Conservation (phyloP, 768 basidiomycete genomes). For the Panaeolus papilionaceus region DNA sequence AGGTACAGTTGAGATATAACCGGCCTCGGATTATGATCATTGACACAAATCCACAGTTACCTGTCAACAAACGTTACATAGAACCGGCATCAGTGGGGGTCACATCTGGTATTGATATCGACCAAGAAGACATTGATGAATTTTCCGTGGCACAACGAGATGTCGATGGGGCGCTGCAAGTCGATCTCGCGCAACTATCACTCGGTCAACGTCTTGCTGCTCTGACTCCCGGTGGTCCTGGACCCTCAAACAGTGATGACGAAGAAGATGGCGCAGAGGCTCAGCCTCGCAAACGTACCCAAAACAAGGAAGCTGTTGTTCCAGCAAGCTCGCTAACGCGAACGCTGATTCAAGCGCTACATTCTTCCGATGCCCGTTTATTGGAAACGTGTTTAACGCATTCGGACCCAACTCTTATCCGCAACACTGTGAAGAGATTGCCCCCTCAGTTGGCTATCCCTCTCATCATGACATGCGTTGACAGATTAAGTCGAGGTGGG, state of each 20-base stretch:
- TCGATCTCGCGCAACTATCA: slow-evolving; percentile 88
- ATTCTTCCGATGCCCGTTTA: slow-evolving; percentile 89
- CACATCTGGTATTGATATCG: slow-evolving; percentile 68
- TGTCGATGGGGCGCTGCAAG: slow-evolving; percentile 76
- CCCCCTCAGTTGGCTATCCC: slow-evolving; percentile 89
- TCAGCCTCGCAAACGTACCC: slow-evolving; percentile 34
- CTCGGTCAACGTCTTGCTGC: slow-evolving; percentile 90
- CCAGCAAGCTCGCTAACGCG: slow-evolving; percentile 91
- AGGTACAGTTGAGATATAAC: slow-evolving; percentile 22
- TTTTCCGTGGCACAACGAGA: slow-evolving; percentile 51
- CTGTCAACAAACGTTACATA: slow-evolving; percentile 66
- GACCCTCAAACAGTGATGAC: slow-evolving; percentile 53
- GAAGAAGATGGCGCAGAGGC: slow-evolving; percentile 38
- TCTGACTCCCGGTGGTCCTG: slow-evolving; percentile 58
- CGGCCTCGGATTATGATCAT: slow-evolving; percentile 6
- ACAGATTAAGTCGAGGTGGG: slow-evolving; percentile 81
- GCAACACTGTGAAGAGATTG: slow-evolving; percentile 85
- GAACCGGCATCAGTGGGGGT: slow-evolving; percentile 69
- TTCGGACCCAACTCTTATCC: slow-evolving; percentile 80
- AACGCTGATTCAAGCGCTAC: slow-evolving; percentile 94
- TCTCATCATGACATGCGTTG: slow-evolving; percentile 86
- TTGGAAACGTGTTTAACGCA: slow-evolving; percentile 88
- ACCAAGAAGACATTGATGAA: slow-evolving; percentile 62
- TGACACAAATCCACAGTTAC: slow-evolving; percentile 37
- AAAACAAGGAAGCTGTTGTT: slow-evolving; percentile 47